Conservation (phyloP, 495 filamentous ascomycete genomes). For the Neurospora tetraspora region DNA sequence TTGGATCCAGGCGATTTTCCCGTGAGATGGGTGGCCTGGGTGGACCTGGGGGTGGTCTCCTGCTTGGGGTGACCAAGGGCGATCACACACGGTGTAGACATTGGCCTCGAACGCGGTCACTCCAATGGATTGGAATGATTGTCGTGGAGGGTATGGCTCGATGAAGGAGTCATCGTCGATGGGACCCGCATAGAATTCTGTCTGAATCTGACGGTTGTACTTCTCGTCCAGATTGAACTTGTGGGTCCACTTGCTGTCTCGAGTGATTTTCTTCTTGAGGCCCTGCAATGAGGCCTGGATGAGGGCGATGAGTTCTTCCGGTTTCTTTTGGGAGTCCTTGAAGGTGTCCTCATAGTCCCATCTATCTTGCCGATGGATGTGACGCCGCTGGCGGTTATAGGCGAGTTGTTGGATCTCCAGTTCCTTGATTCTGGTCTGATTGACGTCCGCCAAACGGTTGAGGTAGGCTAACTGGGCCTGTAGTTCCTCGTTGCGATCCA, state of each 20-base stretch:
- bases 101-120: neutral
- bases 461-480: no score
- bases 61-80: neutral
- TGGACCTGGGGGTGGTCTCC: neutral
- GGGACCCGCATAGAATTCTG: no score
- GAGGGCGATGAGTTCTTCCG: neutral
- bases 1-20: neutral
- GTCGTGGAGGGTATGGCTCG: no score
- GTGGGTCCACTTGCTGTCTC: neutral
- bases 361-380: neutral
- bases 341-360: neutral
- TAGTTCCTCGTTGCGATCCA: no score
- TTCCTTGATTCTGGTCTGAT: neutral
- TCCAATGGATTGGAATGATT: no score
- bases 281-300: neutral
- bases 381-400: neutral
- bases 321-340: rapidly evolving
- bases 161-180: no score
- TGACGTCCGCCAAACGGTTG: no score
- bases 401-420: neutral
- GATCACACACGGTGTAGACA: neutral
- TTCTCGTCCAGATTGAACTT: neutral
- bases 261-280: neutral
- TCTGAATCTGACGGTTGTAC: no score
- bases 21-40: neutral